These are phyloP conservation scores for Sungouiella blattae DNA, from an alignment of 805 yeast genomes.

Conservation along the genomic window DNA sequence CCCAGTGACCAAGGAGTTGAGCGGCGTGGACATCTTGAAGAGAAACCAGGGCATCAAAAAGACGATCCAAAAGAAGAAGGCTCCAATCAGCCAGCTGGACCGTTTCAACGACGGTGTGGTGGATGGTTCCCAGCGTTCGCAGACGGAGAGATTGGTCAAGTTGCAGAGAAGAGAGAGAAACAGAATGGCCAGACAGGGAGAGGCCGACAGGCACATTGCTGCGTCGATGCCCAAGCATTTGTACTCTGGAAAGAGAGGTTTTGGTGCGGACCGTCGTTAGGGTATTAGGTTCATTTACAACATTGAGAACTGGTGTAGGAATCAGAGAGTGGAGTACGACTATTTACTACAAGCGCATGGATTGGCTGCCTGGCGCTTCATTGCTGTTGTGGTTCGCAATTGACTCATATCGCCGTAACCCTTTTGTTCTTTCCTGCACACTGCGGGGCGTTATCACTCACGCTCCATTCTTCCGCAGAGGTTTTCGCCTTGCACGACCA, in stretches of 20 bases:
- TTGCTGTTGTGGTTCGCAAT: no score
- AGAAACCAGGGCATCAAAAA: conserved; percentile 44
- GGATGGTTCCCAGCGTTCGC: conserved; percentile 75
- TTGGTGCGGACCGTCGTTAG: conserved; percentile 88
- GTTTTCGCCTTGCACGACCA: no score
- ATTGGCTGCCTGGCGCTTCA: no score
- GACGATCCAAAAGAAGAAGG: conserved; percentile 42
- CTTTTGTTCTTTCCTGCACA: no score
- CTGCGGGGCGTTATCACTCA: no score
- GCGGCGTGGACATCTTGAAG: conserved; percentile 81
- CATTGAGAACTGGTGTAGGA: conserved; percentile 1
- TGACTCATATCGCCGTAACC: no score
- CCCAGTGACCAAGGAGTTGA: conserved; percentile 29
- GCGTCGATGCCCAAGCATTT: conserved; percentile 90
- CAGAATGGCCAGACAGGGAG: conserved; percentile 90
- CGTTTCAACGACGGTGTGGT: conserved; percentile 83
- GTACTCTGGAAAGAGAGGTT: conserved; percentile 95
- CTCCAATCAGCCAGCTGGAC: conserved; percentile 63
- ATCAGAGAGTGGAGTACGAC: no score
- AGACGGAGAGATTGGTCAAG: conserved; percentile 84
- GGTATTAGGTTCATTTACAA: conserved; percentile 2
- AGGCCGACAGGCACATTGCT: conserved; percentile 87
- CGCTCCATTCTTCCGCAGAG: no score
- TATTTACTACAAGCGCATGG: no score
- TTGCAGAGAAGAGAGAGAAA: conserved; percentile 91